Percentiles rank a stretch among this genome's conserved stretches.
Conservation (phyloP, 164 flowering plant genomes). For the Taxillus chinensis region DNA sequence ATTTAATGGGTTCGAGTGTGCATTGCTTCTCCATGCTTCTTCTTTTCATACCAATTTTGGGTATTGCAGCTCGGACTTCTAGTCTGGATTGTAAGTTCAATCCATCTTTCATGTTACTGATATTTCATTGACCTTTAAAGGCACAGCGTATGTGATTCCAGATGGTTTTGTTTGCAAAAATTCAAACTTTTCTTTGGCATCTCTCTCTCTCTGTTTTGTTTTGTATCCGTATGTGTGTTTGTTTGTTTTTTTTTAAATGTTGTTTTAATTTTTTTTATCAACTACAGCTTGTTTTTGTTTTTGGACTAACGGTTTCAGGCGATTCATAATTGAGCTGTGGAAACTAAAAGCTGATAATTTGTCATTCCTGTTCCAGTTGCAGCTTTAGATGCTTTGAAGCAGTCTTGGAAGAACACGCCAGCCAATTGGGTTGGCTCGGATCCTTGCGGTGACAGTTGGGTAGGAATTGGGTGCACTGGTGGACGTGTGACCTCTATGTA, state of each 20-base stretch:
- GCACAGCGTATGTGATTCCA: no score
- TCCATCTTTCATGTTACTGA: background rate
- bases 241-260: no score
- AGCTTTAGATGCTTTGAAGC: slow-evolving; percentile 16
- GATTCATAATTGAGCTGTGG: background rate
- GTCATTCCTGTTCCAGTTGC: slow-evolving; percentile 16
- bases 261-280: no score
- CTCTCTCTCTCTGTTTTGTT: no score
- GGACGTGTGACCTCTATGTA: slow-evolving; percentile 35
- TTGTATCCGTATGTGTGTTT: no score
- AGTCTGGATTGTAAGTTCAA: slow-evolving; percentile 16
- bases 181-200: no score
- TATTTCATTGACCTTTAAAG: no score
- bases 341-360: background rate
- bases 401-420: slow-evolving; percentile 24
- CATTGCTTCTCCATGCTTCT: slow-evolving; percentile 4
- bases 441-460: slow-evolving; percentile 41
- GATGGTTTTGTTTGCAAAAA: no score
- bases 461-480: slow-evolving; percentile 29
- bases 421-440: slow-evolving; percentile 29
- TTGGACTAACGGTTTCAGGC: no score
- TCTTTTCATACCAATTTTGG: slow-evolving; percentile 10
- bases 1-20: slow-evolving; percentile 6
- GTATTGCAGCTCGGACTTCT: slow-evolving; percentile 10
- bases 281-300: no score